A percentile compares a stretch with the other conserved stretches of the same genome.
Conservation (phyloP, 2,329 filamentous ascomycete species). For the Pyricularia sp. region DNA sequence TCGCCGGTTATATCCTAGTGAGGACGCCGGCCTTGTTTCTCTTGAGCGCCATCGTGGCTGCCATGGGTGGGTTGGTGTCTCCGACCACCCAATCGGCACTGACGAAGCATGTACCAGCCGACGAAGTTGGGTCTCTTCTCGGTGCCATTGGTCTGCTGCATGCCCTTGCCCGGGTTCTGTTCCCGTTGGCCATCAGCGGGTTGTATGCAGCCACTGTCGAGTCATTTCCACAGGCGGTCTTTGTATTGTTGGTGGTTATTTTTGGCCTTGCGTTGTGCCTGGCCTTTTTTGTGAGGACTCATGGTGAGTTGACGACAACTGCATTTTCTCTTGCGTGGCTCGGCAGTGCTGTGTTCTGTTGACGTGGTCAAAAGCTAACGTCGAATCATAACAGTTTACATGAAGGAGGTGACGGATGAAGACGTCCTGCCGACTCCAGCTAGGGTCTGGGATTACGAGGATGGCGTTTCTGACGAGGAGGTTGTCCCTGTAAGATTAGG, state of each 20-base stretch:
- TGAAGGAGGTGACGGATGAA: neutral
- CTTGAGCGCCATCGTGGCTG: slow-evolving; percentile 60
- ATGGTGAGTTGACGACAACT: slow-evolving; percentile 47
- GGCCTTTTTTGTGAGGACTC: slow-evolving; percentile 62
- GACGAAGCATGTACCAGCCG: slow-evolving; percentile 83
- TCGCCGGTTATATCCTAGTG: slow-evolving; percentile 63
- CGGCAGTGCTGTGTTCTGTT: neutral
- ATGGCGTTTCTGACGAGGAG: slow-evolving; percentile 14
- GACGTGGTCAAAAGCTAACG: neutral
- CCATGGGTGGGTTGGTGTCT: slow-evolving; percentile 74
- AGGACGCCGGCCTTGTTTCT: slow-evolving; percentile 57
- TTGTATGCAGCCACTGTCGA: slow-evolving; percentile 77
- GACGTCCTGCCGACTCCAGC: neutral
- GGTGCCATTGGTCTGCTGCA: slow-evolving; percentile 83
- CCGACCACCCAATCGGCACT: slow-evolving; percentile 77
- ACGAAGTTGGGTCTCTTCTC: slow-evolving; percentile 76
- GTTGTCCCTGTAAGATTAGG: slow-evolving; percentile 7
- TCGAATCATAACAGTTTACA: neutral
- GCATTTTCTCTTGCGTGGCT: neutral
- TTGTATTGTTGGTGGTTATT: slow-evolving; percentile 59
- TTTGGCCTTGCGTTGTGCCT: slow-evolving; percentile 59
- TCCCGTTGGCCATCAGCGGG: slow-evolving; percentile 75
- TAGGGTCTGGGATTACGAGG: neutral
- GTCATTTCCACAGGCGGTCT: slow-evolving; percentile 71
- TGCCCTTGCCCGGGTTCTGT: slow-evolving; percentile 67